A percentile compares a stretch with the other conserved stretches of the same genome.
phyloP scores from a whole-genome alignment of 192 early-diverging fungal species.

The Gonapodya prolifera region DNA sequence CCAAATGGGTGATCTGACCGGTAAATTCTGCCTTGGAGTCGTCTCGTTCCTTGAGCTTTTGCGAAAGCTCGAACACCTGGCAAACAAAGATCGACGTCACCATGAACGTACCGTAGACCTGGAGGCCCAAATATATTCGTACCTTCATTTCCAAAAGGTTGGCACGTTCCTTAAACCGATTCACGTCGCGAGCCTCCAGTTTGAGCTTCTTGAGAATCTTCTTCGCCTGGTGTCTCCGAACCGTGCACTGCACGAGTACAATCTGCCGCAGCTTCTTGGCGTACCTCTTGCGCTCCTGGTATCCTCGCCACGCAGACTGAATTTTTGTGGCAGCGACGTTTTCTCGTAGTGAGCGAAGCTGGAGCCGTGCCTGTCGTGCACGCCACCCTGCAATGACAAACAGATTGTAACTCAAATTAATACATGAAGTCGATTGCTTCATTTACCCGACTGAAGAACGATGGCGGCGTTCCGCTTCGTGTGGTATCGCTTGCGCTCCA shows the following conservation, averaged over 20 bases:
- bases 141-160: conserved; percentile 90
- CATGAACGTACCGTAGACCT: not conserved
- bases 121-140: not conserved
- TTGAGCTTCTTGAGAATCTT: conserved; percentile 54
- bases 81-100: too few relatives aligned
- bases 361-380: not conserved
- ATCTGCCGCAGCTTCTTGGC: conserved; percentile 38
- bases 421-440: not conserved
- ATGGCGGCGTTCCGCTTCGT: conserved; percentile 34
- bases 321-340: conserved; percentile 60
- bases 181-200: conserved; percentile 75
- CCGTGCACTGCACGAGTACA: conserved; percentile 65
- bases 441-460: conserved; percentile 40
- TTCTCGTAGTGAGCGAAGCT: conserved; percentile 42
- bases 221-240: conserved; percentile 62
- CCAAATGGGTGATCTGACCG: conserved; percentile 44
- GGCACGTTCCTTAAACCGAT: conserved; percentile 85
- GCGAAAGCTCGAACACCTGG: conserved; percentile 91
- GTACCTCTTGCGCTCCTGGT: conserved; percentile 44
- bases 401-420: not conserved
- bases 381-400: not conserved
- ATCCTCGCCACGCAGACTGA: conserved; percentile 60
- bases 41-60: conserved; percentile 46
- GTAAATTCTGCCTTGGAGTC: conserved; percentile 53
- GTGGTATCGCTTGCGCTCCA: conserved; percentile 35